Base-by-base conservation (phyloP, 2,329 filamentous ascomycete species). In the Cordyceps pruinosa region DNA sequence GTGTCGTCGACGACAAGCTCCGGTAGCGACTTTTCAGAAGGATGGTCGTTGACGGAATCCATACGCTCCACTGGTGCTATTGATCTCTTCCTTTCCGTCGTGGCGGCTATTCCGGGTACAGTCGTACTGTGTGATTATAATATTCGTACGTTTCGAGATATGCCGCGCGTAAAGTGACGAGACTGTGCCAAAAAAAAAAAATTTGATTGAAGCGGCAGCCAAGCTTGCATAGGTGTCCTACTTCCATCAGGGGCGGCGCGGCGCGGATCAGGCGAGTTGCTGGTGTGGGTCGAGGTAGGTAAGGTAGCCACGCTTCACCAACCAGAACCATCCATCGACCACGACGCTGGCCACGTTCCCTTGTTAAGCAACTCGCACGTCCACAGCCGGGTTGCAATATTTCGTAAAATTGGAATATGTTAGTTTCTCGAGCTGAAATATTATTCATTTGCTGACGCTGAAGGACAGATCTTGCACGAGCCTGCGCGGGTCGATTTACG, bases 1-100 rank as follows among this genome's bases (percentile, higher is more conserved):
- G 26, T 39, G 37, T 55, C 45, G 50, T 54, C 44, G 25, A 57
- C 56, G 58, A 58, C 65, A 55, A 53, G 61, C 35, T 65, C 65
- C 46, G 58, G 60, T 57, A 60, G 44, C 32, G 48, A 52, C 41
- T 21, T 30, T 9, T 58, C 39, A 35, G 47, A 50, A 21, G 21
- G 47, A 9, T 34, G 28, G 17, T 32, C 10, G 39, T 57, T 45
- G 55, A 9, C 25, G 3, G 34, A 23, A 45, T 55, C 52, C 52
- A 55, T 55, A 23, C 30, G 51, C 51, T 37, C 21, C 28, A 28
- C 28, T 25, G n/a, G n/a, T 17, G 19, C 34, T 5, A 9, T 34
- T 34, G 19, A 5, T 7, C n/a, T n/a, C 17, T 44, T 4, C 37
- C 15, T 37, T 44, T 13, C 28, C 37, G n/a, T 35, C 10, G 23